Percentiles rank a stretch among this genome's conserved stretches.
phyloP scores from a whole-genome alignment of 208 protist species.

The Naegleria fowleri region DNA sequence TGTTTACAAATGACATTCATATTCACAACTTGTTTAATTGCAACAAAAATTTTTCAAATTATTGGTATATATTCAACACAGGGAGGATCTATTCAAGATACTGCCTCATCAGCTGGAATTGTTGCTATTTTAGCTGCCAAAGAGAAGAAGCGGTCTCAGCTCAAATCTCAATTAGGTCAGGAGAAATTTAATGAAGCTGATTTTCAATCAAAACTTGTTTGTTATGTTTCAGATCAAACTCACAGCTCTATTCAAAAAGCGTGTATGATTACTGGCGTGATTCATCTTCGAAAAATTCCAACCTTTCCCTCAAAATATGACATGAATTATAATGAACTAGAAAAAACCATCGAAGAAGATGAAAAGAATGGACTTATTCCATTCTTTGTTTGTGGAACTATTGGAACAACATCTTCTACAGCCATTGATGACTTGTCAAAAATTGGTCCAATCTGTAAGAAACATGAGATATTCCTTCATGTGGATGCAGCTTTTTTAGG shows the following conservation, averaged over 20 bases:
- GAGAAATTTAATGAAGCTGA: neutral
- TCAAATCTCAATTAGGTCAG: neutral
- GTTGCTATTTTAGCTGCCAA: slow-evolving; percentile 38
- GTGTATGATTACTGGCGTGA: slow-evolving; percentile 19
- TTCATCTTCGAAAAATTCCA: slow-evolving; percentile 16
- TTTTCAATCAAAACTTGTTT: slow-evolving; percentile 18
- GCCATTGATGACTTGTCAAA: slow-evolving; percentile 34
- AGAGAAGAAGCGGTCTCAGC: neutral
- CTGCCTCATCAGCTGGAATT: slow-evolving; percentile 31
- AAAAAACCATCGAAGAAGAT: slow-evolving; percentile 25
- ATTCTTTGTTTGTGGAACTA: slow-evolving; percentile 38
- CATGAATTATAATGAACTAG: slow-evolving; percentile 9
- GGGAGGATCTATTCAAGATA: slow-evolving; percentile 39
- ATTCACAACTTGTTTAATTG: neutral
- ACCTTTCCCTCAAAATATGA: neutral
- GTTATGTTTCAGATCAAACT: slow-evolving; percentile 31
- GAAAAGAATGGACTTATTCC: slow-evolving; percentile 35
- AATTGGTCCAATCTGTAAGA: slow-evolving; percentile 29
- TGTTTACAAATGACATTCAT: too few relatives aligned
- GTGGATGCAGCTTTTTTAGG: slow-evolving; percentile 41
- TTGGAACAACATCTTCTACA: slow-evolving; percentile 34
- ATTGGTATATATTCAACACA: neutral
- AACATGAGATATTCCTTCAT: slow-evolving; percentile 34
- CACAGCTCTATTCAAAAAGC: slow-evolving; percentile 36
- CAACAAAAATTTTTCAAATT: neutral